A percentile compares a stretch with the other conserved stretches of the same genome.
Evolutionary conservation across 2,329 filamentous ascomycete species (phyloP).

Genomic region (Bertia moriformis): DNA sequence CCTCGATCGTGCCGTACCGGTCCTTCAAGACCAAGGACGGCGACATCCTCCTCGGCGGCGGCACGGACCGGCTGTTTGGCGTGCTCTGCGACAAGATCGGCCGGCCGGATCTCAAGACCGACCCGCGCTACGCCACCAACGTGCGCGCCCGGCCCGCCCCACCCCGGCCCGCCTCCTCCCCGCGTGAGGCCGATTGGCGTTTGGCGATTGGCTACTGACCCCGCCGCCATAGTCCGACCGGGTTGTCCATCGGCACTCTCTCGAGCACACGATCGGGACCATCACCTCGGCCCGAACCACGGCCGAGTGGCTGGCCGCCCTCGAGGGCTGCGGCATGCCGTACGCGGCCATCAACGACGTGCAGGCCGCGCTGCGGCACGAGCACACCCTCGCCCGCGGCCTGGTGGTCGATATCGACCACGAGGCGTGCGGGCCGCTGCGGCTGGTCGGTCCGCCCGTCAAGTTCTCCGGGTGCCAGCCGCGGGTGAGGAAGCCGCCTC

Average conservation of each 20-base stretch:
- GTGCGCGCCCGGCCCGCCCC: neutral
- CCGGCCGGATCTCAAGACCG: neutral
- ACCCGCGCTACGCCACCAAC: neutral
- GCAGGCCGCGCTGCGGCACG: slow-evolving; percentile 46
- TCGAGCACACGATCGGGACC: slow-evolving; percentile 46
- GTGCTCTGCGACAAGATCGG: slow-evolving; percentile 15
- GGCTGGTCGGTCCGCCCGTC: slow-evolving; percentile 47
- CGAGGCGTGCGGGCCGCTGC: slow-evolving; percentile 45
- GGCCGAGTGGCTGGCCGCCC: slow-evolving; percentile 45
- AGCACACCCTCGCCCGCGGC: slow-evolving; percentile 43
- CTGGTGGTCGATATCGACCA: slow-evolving; percentile 55
- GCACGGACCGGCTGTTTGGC: slow-evolving; percentile 19
- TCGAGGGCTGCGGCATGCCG: slow-evolving; percentile 55
- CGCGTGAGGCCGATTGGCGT: no score
- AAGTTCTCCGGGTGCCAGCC: slow-evolving; percentile 51
- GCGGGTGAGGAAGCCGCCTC: slow-evolving; percentile 43
- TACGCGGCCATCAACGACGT: slow-evolving; percentile 59
- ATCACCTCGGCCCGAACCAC: slow-evolving; percentile 45
- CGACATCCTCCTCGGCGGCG: slow-evolving; percentile 19
- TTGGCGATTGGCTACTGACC: no score
- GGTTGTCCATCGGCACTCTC: slow-evolving; percentile 12
- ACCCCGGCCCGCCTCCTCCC: neutral
- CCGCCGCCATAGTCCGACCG: neutral
- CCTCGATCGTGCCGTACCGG: slow-evolving; percentile 56
- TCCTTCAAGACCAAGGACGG: slow-evolving; percentile 29